A percentile compares a stretch with the other conserved stretches of the same genome.
These are phyloP conservation scores for Alliaria petiolata DNA, from an alignment of 345 rosid genomes.

Conservation along the genomic window DNA sequence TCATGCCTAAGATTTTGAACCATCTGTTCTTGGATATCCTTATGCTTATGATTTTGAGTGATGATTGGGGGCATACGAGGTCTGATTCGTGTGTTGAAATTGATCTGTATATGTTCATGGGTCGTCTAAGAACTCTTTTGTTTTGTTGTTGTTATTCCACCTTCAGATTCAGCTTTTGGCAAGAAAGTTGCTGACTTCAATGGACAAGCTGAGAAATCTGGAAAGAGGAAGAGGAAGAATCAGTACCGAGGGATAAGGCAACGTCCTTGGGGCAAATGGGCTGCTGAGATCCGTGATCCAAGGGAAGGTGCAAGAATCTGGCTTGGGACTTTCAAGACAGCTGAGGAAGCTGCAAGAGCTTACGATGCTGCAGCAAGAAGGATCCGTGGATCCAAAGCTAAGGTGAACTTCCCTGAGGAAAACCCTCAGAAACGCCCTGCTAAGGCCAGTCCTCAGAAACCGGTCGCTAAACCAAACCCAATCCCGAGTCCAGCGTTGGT, in stretches of 20 bases:
- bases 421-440: slow-evolving; percentile 35
- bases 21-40: neutral
- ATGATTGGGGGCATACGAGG: no score
- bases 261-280: slow-evolving; percentile 99
- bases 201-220: slow-evolving; percentile 60
- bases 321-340: slow-evolving; percentile 94
- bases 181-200: slow-evolving; percentile 45
- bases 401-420: slow-evolving; percentile 71
- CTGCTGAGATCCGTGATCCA: slow-evolving; percentile 98
- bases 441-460: slow-evolving; percentile 40
- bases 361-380: slow-evolving; percentile 77
- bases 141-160: neutral
- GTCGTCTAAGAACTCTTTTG: neutral
- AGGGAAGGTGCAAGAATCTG: slow-evolving; percentile 88
- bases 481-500: slow-evolving; percentile 23
- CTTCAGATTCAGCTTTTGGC: slow-evolving; percentile 33
- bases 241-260: slow-evolving; percentile 86
- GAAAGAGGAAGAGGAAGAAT: slow-evolving; percentile 88
- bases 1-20: neutral
- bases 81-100: neutral
- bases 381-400: slow-evolving; percentile 76
- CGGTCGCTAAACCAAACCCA: slow-evolving; percentile 33
- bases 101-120: neutral
- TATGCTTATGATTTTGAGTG: neutral
- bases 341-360: slow-evolving; percentile 96